Evolutionary conservation across 2,329 filamentous ascomycete species (phyloP).

Genomic region (Penicillium sp.): DNA sequence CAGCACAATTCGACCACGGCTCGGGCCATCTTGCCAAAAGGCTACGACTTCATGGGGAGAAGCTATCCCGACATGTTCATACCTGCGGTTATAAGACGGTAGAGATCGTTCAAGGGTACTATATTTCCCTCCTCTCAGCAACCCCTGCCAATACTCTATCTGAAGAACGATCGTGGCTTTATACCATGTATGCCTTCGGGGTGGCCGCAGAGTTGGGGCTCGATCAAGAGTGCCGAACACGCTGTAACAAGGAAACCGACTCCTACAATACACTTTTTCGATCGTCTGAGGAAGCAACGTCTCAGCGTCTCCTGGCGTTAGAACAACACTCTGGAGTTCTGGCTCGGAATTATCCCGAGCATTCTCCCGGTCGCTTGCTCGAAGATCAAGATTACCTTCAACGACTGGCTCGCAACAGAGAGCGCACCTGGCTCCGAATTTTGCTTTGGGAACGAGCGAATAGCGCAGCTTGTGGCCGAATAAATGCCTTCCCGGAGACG

Average conservation of each 20-base stretch:
- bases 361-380: not conserved
- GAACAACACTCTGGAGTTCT: not conserved
- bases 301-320: not conserved
- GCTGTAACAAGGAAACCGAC: not conserved
- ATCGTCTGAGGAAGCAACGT: not conserved
- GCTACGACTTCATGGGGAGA: constrained; percentile 38
- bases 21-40: constrained; percentile 32
- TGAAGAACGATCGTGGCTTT: constrained; percentile 40
- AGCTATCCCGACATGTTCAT: constrained; percentile 38
- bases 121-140: constrained; percentile 38
- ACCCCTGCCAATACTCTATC: constrained; percentile 35
- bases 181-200: constrained; percentile 40
- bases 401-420: constrained; percentile 34
- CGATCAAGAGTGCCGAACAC: constrained; percentile 25
- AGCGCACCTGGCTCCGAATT: constrained; percentile 42
- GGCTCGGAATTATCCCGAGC: not conserved
- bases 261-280: not conserved
- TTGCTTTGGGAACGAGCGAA: constrained; percentile 41
- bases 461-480: constrained; percentile 36
- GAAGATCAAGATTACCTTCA: constrained; percentile 17
- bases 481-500: constrained; percentile 39
- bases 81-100: constrained; percentile 38
- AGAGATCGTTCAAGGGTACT: constrained; percentile 42
- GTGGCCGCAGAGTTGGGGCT: constrained; percentile 36
- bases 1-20: constrained; percentile 37